Conservation (phyloP, 2,329 filamentous ascomycete genomes). For the Diaporthe destruens region DNA sequence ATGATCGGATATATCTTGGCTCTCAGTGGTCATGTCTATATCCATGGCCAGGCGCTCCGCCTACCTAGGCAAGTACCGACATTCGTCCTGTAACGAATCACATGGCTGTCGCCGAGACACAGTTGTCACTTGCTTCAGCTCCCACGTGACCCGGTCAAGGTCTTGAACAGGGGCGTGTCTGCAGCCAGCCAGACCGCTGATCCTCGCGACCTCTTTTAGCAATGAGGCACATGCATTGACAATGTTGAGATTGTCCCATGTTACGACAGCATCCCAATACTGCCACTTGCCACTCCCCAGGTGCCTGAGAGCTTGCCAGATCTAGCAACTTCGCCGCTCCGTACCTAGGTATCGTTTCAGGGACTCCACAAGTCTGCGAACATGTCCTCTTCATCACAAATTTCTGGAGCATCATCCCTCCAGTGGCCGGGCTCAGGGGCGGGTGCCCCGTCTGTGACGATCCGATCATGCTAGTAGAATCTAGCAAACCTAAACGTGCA, state of each 20-base stretch:
- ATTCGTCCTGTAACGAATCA: too few species aligned
- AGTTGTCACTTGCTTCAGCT: too few species aligned
- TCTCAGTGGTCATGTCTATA: too few species aligned
- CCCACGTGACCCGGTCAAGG: background rate
- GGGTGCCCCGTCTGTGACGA: background rate
- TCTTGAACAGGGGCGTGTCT: background rate
- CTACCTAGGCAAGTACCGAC: background rate
- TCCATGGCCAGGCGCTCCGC: background rate
- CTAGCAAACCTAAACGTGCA: conserved; percentile 24
- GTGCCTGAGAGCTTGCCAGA: background rate
- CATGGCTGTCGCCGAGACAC: too few species aligned
- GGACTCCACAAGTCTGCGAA: conserved; percentile 5
- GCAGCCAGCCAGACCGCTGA: background rate
- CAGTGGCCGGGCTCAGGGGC: too few species aligned
- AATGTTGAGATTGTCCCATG: background rate
- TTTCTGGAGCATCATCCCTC: background rate
- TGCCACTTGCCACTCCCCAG: background rate
- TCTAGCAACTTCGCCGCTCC: background rate
- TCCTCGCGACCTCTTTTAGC: background rate
- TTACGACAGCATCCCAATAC: conserved; percentile 5
- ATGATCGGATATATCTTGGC: too few species aligned
- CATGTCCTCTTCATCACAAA: background rate
- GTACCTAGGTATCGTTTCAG: background rate
- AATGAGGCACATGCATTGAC: background rate
- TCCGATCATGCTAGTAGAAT: background rate